Percentiles rank a stretch among this genome's conserved stretches.
These are phyloP conservation scores for Skeletonema menzelii DNA, from an alignment of 108 stramenopile genomes.

Conservation along the genomic window DNA sequence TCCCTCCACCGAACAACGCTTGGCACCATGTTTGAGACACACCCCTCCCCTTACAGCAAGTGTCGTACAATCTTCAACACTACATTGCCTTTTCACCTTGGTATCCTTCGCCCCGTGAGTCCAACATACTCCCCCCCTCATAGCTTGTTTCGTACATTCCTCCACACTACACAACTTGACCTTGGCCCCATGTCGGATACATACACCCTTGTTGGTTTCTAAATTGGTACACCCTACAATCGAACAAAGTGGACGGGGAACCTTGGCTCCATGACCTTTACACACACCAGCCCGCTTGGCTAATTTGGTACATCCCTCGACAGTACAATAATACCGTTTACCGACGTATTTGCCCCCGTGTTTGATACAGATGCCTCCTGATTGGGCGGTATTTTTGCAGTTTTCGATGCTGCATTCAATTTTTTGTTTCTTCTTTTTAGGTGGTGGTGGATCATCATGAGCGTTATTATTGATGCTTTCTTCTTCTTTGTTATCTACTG, in stretches of 20 bases:
- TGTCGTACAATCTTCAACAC: neutral
- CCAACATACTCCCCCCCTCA: neutral
- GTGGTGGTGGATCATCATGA: neutral
- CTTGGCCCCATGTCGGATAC: neutral
- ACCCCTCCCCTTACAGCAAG: neutral
- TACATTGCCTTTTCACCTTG: neutral
- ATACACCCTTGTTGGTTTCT: neutral
- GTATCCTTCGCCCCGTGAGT: neutral
- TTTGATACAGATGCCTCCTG: neutral
- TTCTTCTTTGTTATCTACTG: neutral
- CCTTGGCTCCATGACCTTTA: neutral
- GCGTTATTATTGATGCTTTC: neutral
- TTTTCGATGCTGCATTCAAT: neutral
- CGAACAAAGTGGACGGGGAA: neutral
- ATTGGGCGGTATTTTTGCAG: neutral
- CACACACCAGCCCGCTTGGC: neutral
- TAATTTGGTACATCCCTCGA: neutral
- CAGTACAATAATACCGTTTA: neutral
- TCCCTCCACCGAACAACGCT: neutral
- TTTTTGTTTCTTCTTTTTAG: neutral
- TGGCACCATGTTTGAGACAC: neutral
- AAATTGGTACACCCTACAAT: neutral
- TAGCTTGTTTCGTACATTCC: neutral
- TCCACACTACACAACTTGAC: neutral
- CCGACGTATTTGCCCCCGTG: neutral